Evolutionary conservation across 176 grass and related monocot genomes (phyloP).

Genomic region (Carex pumila): DNA sequence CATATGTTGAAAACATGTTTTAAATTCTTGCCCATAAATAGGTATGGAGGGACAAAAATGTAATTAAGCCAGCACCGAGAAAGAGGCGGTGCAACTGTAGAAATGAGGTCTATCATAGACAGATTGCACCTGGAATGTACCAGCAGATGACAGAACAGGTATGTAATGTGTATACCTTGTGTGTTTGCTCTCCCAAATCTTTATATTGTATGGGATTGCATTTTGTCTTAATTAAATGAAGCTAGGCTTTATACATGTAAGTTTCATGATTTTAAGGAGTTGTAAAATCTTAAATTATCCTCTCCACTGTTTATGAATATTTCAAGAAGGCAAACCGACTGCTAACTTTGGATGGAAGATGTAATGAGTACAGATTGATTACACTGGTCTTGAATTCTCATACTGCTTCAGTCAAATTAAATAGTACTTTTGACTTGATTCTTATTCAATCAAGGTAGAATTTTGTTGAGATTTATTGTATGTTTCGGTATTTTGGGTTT

Average conservation of each 20-base stretch:
- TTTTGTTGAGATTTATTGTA: too few species aligned
- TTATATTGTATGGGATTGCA: background rate
- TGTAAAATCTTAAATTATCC: background rate
- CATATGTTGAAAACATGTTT: background rate
- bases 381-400: background rate
- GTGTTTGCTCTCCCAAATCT: background rate
- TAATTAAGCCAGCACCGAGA: constrained; percentile 84
- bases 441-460: background rate
- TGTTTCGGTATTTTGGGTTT: too few species aligned
- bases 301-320: background rate
- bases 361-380: background rate
- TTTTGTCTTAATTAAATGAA: background rate
- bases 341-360: background rate
- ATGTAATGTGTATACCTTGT: background rate
- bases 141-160: constrained; percentile 99
- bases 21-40: background rate
- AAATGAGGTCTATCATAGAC: constrained; percentile 95
- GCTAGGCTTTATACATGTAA: background rate
- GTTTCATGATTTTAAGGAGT: background rate
- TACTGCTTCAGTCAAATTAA: background rate
- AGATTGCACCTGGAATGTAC: constrained; percentile 99
- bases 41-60: constrained; percentile 97
- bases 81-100: constrained; percentile 93
- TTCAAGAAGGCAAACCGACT: background rate
- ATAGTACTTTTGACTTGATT: background rate